Conservation (phyloP, 306 rosid species). For the Pyrus pyrifolia region DNA sequence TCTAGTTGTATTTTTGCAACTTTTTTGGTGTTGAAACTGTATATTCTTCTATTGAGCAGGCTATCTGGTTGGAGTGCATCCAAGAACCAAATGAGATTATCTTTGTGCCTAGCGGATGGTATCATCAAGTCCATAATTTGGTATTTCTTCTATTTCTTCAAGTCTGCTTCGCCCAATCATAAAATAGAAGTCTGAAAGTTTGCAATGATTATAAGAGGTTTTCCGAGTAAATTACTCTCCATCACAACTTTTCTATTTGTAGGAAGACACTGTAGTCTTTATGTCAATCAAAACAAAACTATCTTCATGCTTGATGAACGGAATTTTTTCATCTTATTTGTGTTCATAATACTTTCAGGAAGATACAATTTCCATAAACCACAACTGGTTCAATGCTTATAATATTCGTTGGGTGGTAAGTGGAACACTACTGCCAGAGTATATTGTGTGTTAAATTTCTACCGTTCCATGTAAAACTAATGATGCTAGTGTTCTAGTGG, state of each 20-base stretch:
- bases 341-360: slow-evolving; percentile 56
- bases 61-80: slow-evolving; percentile 78
- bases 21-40: slow-evolving; percentile 6
- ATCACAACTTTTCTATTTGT: not conserved
- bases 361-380: slow-evolving; percentile 85
- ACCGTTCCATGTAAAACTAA: not conserved
- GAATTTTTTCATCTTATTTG: slow-evolving; percentile 2
- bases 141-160: slow-evolving; percentile 21
- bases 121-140: slow-evolving; percentile 95
- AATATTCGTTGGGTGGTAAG: slow-evolving; percentile 86
- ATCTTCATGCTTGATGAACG: not conserved
- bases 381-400: slow-evolving; percentile 89
- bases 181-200: not conserved
- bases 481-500: slow-evolving; percentile 6
- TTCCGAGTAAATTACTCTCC: not conserved
- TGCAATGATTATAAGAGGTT: not conserved
- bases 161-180: not conserved
- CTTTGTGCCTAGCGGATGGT: slow-evolving; percentile 98
- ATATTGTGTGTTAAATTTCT: not conserved
- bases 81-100: slow-evolving; percentile 87
- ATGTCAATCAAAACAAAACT: not conserved
- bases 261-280: not conserved
- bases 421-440: not conserved
- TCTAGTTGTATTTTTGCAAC: not conserved
- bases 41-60: slow-evolving; percentile 36